Conservation (phyloP, 768 basidiomycete genomes). For the Suillus occidentalis region DNA sequence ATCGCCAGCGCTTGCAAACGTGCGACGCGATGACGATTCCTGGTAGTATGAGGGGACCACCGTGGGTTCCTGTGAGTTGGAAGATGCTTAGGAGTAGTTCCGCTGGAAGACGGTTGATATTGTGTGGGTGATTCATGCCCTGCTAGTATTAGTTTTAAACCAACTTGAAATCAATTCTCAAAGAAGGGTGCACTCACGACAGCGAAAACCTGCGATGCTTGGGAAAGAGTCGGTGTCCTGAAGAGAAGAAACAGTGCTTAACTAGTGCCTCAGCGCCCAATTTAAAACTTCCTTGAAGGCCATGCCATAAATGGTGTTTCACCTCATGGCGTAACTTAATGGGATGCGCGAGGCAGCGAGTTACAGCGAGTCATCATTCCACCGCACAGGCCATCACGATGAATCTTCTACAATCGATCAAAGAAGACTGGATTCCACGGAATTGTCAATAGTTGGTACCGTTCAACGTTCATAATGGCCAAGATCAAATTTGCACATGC, state of each 20-base stretch:
- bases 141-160: neutral
- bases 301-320: slow-evolving; percentile 2
- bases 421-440: neutral
- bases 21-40: slow-evolving; percentile 45
- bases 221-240: neutral
- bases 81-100: slow-evolving; percentile 1
- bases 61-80: neutral
- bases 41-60: neutral
- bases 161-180: too few relatives aligned
- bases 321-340: neutral
- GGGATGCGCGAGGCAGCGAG: neutral
- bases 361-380: neutral
- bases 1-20: slow-evolving; percentile 58
- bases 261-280: neutral
- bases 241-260: neutral
- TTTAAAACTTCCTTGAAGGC: neutral
- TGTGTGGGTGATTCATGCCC: neutral
- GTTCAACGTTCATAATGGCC: neutral
- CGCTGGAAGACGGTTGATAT: slow-evolving; percentile 1
- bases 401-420: neutral
- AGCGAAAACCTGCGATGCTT: neutral
- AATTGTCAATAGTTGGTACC: neutral
- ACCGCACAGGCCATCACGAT: neutral
- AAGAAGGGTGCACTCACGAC: neutral
- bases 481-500: neutral